Evolutionary conservation across 805 yeast species (phyloP).

Genomic region (Blastobotrys peoriensis): DNA sequence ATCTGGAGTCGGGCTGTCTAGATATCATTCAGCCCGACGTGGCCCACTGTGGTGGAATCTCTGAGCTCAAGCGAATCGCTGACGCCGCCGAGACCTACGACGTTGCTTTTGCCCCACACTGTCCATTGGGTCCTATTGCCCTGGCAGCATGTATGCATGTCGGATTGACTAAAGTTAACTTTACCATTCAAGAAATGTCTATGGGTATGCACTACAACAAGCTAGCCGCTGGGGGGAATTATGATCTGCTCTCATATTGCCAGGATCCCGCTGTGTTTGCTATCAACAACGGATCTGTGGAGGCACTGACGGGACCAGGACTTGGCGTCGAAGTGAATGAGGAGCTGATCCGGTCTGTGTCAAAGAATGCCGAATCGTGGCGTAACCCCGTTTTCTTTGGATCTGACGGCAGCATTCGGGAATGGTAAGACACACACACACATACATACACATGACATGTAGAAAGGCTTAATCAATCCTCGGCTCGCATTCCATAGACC

Average conservation of each 20-base stretch:
- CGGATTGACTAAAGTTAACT: slow-evolving; percentile 22
- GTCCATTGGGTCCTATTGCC: slow-evolving; percentile 29
- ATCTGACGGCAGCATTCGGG: slow-evolving; percentile 25
- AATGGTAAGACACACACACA: no score
- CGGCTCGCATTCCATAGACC: no score
- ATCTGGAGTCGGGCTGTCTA: slow-evolving; percentile 23
- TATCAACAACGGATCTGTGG: slow-evolving; percentile 22
- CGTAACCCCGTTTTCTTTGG: slow-evolving; percentile 27
- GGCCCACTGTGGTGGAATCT: slow-evolving; percentile 27
- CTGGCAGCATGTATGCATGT: slow-evolving; percentile 27
- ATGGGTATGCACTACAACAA: slow-evolving; percentile 26
- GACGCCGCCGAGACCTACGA: slow-evolving; percentile 29
- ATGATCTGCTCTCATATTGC: slow-evolving; percentile 23
- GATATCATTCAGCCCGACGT: slow-evolving; percentile 29
- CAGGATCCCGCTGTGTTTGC: slow-evolving; percentile 22
- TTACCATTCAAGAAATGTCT: slow-evolving; percentile 27
- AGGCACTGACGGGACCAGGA: slow-evolving; percentile 24
- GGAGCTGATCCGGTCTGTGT: slow-evolving; percentile 21
- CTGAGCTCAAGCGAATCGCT: slow-evolving; percentile 26
- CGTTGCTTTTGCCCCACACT: slow-evolving; percentile 28
- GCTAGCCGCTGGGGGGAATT: slow-evolving; percentile 14
- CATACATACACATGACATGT: no score
- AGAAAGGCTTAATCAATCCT: no score
- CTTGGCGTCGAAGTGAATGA: slow-evolving; percentile 26
- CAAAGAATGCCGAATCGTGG: slow-evolving; percentile 22